Conservation (phyloP, 495 filamentous ascomycete genomes). For the Corynascus novoguineensis region DNA sequence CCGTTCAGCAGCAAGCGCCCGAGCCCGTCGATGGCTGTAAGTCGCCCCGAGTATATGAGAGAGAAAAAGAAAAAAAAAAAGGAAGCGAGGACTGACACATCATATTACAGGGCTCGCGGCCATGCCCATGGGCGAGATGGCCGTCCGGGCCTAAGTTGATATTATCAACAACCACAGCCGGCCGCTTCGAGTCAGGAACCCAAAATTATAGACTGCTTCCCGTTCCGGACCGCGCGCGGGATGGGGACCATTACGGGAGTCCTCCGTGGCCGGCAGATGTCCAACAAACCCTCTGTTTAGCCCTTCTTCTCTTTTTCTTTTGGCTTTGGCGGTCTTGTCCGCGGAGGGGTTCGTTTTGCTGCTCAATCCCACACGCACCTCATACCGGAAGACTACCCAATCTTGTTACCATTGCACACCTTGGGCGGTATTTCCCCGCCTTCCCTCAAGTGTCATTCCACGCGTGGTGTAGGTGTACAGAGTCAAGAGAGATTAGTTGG, state of each 20-base stretch:
- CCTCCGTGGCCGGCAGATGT: not conserved
- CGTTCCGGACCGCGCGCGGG: not conserved
- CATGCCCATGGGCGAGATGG: constrained; percentile 48
- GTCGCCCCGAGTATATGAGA: constrained; percentile 15
- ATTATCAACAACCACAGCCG: no score
- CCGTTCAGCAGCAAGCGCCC: constrained; percentile 43
- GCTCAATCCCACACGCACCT: not conserved
- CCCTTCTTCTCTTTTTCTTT: not conserved
- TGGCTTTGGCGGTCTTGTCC: no score
- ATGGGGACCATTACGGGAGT: not conserved
- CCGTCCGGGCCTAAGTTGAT: constrained; percentile 7
- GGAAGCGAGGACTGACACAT: not conserved
- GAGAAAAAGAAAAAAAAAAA: not conserved
- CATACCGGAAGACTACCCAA: not conserved
- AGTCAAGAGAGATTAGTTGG: not conserved
- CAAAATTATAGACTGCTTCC: not conserved
- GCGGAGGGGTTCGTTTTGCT: not conserved
- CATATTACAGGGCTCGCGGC: constrained; percentile 43
- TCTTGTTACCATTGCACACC: constrained; percentile 4
- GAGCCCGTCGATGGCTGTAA: constrained; percentile 49
- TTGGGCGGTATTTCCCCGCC: not conserved
- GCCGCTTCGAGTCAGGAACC: not conserved
- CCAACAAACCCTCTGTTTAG: not conserved
- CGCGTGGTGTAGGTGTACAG: no score
- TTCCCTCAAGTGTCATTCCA: not conserved